phyloP scores from a whole-genome alignment of 306 rosid species.

The Castanea mollissima region DNA sequence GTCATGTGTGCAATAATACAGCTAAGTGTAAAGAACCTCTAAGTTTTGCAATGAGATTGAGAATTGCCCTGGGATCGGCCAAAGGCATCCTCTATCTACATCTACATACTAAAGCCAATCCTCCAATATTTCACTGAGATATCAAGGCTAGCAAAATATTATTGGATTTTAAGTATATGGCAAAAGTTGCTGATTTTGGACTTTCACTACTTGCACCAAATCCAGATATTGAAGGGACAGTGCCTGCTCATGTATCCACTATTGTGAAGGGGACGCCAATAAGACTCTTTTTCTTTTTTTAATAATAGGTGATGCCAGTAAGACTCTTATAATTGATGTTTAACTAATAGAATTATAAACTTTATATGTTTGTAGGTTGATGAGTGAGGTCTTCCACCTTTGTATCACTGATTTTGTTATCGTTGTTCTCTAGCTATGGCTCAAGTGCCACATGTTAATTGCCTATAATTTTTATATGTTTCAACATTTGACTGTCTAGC shows the following conservation, averaged over 20 bases:
- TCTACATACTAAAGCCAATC: constrained; percentile 85
- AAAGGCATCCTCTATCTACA: constrained; percentile 83
- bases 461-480: too few species aligned
- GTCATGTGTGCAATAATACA: constrained; percentile 34
- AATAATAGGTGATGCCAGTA: constrained; percentile 68
- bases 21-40: constrained; percentile 41
- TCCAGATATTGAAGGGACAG: constrained; percentile 56
- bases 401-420: too few species aligned
- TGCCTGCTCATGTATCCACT: constrained; percentile 68
- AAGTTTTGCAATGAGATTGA: constrained; percentile 56
- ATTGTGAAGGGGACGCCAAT: constrained; percentile 93
- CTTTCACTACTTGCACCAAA: constrained; percentile 76
- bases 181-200: constrained; percentile 94
- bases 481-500: too few species aligned
- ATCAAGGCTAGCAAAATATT: constrained; percentile 91
- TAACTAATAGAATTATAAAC: neutral
- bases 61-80: constrained; percentile 75
- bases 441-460: too few species aligned
- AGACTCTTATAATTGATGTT: constrained; percentile 18
- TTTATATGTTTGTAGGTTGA: neutral
- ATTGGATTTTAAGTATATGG: constrained; percentile 55
- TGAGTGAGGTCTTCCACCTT: too few species aligned
- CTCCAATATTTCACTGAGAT: constrained; percentile 93
- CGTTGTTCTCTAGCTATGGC: too few species aligned
- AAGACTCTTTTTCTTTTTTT: constrained; percentile 23